Base-by-base conservation (phyloP, 306 rosid species). In the Corylus avellana region DNA sequence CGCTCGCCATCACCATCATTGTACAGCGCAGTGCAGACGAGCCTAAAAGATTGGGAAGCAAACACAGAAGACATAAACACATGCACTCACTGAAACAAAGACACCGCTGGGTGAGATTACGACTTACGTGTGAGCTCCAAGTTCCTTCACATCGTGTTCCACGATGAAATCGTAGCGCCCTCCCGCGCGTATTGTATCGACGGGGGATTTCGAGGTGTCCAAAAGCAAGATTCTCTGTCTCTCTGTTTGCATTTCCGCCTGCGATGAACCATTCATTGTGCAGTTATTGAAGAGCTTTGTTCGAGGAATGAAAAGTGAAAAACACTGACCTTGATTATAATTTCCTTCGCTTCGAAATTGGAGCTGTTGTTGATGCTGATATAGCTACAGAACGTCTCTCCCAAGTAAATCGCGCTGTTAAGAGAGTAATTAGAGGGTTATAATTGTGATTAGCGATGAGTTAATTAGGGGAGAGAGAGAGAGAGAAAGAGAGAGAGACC, bases 181-280 rank as follows among this genome's bases (percentile, higher is more conserved):
- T 50, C 94, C 97, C 2, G 98, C 90, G 44, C 98, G 96, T 53
- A 92, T 90, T 16, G 98, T 83, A 83, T 95, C 98, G 46, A 95
- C 98, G 1, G 98, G 97, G 1, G 97, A 84, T 78, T 95, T 95
- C 17, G 98, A 87, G 2, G 98, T 92, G 76, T 95, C 98, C 77
- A 92, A 69, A 62, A 95, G 97, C 75, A 95, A 90, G 61, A 95
- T 92, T 72, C 97, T 90, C 92, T 91, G 98, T 85, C 89, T 91
- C 83, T 95, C 98, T 13, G 98, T 95, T 82, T 95, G 98, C 86
- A 95, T 95, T 81, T 95, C 98, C 50, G 98, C 98, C 97, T 94
- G 85, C 44, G 49, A 70, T 72, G 74, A 49, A 70, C 35, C 47
- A 73, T 6, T 42, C 56, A 71, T 69, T 69, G 53, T 20, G 70